These are phyloP conservation scores for Penicillium macrosclerotiorum DNA, from an alignment of 495 filamentous ascomycete species.

Conservation along the genomic window DNA sequence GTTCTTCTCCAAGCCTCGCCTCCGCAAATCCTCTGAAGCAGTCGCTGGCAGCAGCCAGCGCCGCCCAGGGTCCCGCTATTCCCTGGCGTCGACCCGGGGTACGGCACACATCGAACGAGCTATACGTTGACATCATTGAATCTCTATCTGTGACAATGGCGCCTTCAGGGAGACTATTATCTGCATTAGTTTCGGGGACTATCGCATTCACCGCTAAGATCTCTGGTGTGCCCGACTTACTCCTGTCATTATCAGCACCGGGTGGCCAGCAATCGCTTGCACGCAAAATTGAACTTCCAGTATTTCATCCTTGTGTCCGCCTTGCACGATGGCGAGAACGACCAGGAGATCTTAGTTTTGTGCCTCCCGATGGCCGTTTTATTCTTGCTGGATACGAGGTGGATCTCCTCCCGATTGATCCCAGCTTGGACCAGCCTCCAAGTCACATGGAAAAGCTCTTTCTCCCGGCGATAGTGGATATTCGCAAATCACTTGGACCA, in stretches of 20 bases:
- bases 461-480: slow-evolving; percentile 76
- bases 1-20: slow-evolving; percentile 45
- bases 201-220: slow-evolving; percentile 95
- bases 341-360: slow-evolving; percentile 88
- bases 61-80: slow-evolving; percentile 53
- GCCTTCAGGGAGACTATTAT: slow-evolving; percentile 81
- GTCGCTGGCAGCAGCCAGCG: slow-evolving; percentile 39
- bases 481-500: slow-evolving; percentile 73
- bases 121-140: slow-evolving; percentile 96
- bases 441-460: slow-evolving; percentile 64
- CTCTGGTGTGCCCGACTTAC: slow-evolving; percentile 86
- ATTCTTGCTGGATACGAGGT: slow-evolving; percentile 93
- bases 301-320: slow-evolving; percentile 95
- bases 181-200: slow-evolving; percentile 85
- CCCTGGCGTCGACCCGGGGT: slow-evolving; percentile 93
- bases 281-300: slow-evolving; percentile 77
- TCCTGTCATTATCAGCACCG: slow-evolving; percentile 74
- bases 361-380: slow-evolving; percentile 95
- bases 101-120: slow-evolving; percentile 91
- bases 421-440: slow-evolving; percentile 42
- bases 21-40: slow-evolving; percentile 45
- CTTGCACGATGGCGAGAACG: slow-evolving; percentile 80
- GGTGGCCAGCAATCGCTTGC: slow-evolving; percentile 72
- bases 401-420: slow-evolving; percentile 70
- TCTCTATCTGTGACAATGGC: slow-evolving; percentile 82